Conservation (phyloP, 2,329 filamentous ascomycete genomes). For the Trichocomaceae sp. region DNA sequence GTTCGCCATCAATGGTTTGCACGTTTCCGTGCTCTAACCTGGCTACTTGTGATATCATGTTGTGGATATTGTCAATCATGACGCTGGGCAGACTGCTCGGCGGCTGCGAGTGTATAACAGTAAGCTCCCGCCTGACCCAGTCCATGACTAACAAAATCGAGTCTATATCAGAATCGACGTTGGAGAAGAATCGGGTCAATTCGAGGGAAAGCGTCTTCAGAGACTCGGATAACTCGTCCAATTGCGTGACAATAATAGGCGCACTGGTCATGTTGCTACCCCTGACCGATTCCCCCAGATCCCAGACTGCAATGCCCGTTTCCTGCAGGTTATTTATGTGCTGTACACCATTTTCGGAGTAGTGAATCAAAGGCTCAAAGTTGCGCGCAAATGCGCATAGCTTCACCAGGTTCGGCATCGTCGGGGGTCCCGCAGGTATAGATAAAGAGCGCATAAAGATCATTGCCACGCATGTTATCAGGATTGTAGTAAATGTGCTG, state of each 20-base stretch:
- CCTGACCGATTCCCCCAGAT: conserved; percentile 83
- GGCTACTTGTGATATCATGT: conserved; percentile 56
- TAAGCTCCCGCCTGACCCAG: conserved; percentile 82
- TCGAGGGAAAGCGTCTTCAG: conserved; percentile 79
- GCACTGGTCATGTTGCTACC: conserved; percentile 87
- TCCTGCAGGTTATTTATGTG: conserved; percentile 86
- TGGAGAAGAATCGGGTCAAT: conserved; percentile 85
- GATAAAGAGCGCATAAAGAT: conserved; percentile 60
- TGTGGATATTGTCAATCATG: conserved; percentile 80
- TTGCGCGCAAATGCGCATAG: conserved; percentile 82
- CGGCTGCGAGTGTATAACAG: conserved; percentile 57
- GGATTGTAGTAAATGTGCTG: conserved; percentile 56
- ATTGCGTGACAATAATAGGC: conserved; percentile 72
- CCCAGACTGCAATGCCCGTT: conserved; percentile 89
- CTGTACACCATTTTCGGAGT: conserved; percentile 78
- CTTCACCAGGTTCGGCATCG: conserved; percentile 81
- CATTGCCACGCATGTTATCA: conserved; percentile 59
- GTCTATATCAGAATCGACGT: conserved; percentile 89
- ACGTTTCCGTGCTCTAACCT: conserved; percentile 28
- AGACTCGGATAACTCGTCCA: conserved; percentile 79
- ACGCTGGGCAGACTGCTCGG: conserved; percentile 58
- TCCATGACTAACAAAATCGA: conserved; percentile 93
- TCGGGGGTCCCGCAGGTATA: conserved; percentile 58
- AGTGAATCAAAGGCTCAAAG: conserved; percentile 91
- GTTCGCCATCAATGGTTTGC: neutral